A percentile compares a stretch with the other conserved stretches of the same genome.
Conservation (phyloP, 495 filamentous ascomycete genomes). For the Aspergillus affinis region DNA sequence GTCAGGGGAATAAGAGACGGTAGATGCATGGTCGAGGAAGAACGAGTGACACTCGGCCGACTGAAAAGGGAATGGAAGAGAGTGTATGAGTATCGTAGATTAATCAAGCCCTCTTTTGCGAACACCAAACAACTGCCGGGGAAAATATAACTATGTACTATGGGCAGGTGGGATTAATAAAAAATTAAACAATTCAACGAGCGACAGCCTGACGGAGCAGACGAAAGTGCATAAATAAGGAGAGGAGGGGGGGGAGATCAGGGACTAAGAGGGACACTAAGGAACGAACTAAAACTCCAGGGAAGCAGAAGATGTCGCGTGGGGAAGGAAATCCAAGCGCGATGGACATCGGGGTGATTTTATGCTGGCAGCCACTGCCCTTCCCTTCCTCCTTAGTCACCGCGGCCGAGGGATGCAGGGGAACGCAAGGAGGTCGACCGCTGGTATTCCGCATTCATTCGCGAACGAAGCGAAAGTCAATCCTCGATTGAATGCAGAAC, state of each 20-base stretch:
- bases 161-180: neutral
- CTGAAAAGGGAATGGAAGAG: too few species aligned
- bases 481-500: neutral
- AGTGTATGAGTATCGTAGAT: too few species aligned
- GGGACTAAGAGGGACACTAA: neutral
- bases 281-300: neutral
- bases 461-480: neutral
- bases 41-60: slow-evolving; percentile 1
- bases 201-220: slow-evolving; percentile 12
- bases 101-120: too few species aligned
- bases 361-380: too few species aligned
- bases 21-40: slow-evolving; percentile 32
- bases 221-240: slow-evolving; percentile 12
- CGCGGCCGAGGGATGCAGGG: neutral
- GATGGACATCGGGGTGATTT: too few species aligned
- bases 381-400: neutral
- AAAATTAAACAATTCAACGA: slow-evolving; percentile 7
- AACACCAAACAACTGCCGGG: neutral
- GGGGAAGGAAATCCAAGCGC: slow-evolving; percentile 2
- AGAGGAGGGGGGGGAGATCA: neutral
- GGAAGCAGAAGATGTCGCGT: slow-evolving; percentile 1
- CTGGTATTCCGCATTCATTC: neutral
- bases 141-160: neutral
- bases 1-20: slow-evolving; percentile 26
- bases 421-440: neutral